Evolutionary conservation across 495 filamentous ascomycete species (phyloP), one percentile per base, ranked within the genome.

Genomic region (Pyrenopolyporus hunteri): DNA sequence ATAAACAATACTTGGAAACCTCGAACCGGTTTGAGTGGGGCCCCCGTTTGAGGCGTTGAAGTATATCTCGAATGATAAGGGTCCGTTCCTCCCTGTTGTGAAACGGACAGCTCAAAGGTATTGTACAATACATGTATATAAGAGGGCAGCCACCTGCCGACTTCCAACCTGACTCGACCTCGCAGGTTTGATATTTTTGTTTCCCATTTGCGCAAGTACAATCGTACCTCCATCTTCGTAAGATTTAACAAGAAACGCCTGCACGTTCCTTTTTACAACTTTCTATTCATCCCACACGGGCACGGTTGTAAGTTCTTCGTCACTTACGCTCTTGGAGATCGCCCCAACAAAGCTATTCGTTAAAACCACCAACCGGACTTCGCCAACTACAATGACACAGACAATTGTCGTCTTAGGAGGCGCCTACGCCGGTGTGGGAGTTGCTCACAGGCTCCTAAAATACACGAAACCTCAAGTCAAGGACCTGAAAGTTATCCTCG

Each of bases 371-470:
- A 52, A 59, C 58, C 49, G 45, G 57, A 56, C 48, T 64, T 57
- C 56, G 23, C 57, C 54, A 53, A 53, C 44, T n/a, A 66, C 49
- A 25, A 77, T 75, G 74, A 49, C 66, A 26, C 66, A 75, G 57
- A 78, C 77, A 7, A 70, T 87, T 26, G 71, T 86, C 17, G 73
- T 87, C 45, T 70, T 87, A 5, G 84, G 84, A 8, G 83, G 79
- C 62, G 76, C 80, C 57, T 80, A 75, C 56, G 74, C 75, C 25
- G 84, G 81, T 55, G 68, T 86, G 16, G 73, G 77, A 19, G 57
- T 78, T 11, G 76, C 82, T 57, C 84, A 87, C 66, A 75, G 76
- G 16, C 73, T 87, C 19, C 69, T 85, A 57, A 82, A 83, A 56
- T 59, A 70, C 37, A 70, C 71, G 9, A 55, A 51, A 23, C 68